Conservation (phyloP, 164 flowering plant species). For the Malania oleifera region DNA sequence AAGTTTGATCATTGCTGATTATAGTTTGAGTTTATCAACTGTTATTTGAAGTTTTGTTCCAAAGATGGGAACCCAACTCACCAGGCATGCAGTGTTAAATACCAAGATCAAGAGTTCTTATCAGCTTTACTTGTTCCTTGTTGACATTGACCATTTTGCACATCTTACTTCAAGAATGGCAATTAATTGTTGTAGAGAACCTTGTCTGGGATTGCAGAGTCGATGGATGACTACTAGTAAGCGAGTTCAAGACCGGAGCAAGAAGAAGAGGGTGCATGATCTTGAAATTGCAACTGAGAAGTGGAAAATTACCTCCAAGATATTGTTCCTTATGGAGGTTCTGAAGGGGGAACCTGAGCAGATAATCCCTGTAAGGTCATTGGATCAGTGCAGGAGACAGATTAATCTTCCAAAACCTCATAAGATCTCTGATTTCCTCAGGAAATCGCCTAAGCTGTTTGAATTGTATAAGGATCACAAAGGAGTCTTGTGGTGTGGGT, state of each 20-base stretch:
- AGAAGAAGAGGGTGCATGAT: constrained; percentile 58
- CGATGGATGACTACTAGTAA: constrained; percentile 71
- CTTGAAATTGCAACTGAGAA: constrained; percentile 74
- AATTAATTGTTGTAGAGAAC: background rate
- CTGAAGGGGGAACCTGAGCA: constrained; percentile 70
- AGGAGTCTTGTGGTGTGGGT: constrained; percentile 76
- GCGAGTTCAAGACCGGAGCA: constrained; percentile 78
- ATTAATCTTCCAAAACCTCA: constrained; percentile 76
- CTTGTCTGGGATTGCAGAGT: background rate
- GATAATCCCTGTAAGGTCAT: constrained; percentile 40
- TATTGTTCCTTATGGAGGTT: constrained; percentile 54
- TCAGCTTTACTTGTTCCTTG: background rate
- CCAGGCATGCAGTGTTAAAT: background rate
- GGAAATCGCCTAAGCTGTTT: constrained; percentile 73
- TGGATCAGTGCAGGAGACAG: constrained; percentile 58
- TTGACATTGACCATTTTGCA: background rate
- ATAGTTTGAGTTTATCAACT: no score
- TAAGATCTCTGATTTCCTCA: constrained; percentile 59
- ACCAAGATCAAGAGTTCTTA: background rate
- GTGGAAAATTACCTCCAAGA: constrained; percentile 57
- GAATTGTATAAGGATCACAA: constrained; percentile 69
- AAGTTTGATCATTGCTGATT: no score
- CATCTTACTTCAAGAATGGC: background rate
- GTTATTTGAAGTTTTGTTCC: no score
- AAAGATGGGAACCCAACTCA: background rate